phyloP scores from a whole-genome alignment of 129 eudicot species.

The Escallonia herrerae region DNA sequence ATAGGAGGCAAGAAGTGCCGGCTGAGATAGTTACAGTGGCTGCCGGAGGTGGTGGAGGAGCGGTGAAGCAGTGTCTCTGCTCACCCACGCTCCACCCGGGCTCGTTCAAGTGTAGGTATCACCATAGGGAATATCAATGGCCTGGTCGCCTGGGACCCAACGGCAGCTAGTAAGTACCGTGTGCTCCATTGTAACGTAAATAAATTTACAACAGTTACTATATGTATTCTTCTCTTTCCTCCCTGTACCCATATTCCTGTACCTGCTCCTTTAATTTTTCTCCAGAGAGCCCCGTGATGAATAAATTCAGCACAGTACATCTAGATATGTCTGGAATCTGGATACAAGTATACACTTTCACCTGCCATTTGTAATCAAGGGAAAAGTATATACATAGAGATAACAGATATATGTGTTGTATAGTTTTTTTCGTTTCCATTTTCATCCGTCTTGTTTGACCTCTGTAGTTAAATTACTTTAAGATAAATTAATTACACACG shows the following conservation, averaged over 20 bases:
- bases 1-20: conserved; percentile 8
- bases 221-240: not conserved
- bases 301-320: no score
- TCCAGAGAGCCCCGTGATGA: no score
- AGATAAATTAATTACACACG: no score
- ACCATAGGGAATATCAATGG: conserved; percentile 49
- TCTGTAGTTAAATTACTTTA: no score
- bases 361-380: no score
- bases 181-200: not conserved
- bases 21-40: not conserved
- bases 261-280: not conserved
- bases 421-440: no score
- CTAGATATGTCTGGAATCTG: no score
- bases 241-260: not conserved
- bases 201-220: not conserved
- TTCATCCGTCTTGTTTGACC: no score
- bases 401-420: no score
- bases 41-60: conserved; percentile 21
- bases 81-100: conserved; percentile 77
- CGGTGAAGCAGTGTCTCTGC: conserved; percentile 42
- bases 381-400: no score
- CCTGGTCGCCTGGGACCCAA: conserved; percentile 16
- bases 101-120: conserved; percentile 65
- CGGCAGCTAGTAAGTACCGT: not conserved
- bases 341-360: no score